A percentile compares a stretch with the other conserved stretches of the same genome.
Conservation (phyloP, 352 stramenopile genomes). For the Globisporangium acanthophoron region DNA sequence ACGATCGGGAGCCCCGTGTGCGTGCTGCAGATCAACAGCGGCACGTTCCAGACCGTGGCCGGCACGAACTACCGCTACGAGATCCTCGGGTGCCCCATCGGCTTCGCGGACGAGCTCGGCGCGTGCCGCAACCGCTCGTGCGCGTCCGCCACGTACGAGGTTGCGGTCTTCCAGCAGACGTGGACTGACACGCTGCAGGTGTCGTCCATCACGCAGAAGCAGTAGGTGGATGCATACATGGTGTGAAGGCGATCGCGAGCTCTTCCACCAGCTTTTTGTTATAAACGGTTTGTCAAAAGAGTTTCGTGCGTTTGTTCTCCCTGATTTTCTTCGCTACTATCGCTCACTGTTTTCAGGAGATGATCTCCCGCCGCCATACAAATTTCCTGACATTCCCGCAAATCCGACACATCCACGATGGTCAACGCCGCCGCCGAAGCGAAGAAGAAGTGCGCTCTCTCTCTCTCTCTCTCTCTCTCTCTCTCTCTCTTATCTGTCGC, state of each 20-base stretch:
- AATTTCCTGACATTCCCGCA: not conserved
- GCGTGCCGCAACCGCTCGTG: conserved; percentile 38
- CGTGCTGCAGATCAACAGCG: conserved; percentile 28
- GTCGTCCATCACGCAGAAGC: conserved; percentile 21
- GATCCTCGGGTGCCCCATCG: conserved; percentile 35
- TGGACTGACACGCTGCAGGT: conserved; percentile 36
- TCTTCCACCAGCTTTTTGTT: not conserved
- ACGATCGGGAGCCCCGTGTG: conserved; percentile 30
- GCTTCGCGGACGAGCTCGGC: conserved; percentile 27
- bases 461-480: not conserved
- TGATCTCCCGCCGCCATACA: not conserved
- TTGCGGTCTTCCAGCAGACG: conserved; percentile 32
- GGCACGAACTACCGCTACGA: conserved; percentile 62
- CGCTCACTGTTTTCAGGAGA: not conserved
- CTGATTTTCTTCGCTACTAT: not conserved
- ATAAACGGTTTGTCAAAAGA: not conserved
- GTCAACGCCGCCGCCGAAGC: conserved; percentile 67
- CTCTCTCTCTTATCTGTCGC: not conserved
- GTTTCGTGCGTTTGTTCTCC: not conserved
- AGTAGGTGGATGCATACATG: conserved; percentile 6
- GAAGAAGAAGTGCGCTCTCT: conserved; percentile 67
- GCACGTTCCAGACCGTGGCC: conserved; percentile 35
- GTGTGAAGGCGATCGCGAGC: too few species aligned
- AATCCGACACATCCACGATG: conserved; percentile 22
- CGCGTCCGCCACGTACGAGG: conserved; percentile 23